Conservation (phyloP, 345 rosid species). For the Noccaea bulbosa region DNA sequence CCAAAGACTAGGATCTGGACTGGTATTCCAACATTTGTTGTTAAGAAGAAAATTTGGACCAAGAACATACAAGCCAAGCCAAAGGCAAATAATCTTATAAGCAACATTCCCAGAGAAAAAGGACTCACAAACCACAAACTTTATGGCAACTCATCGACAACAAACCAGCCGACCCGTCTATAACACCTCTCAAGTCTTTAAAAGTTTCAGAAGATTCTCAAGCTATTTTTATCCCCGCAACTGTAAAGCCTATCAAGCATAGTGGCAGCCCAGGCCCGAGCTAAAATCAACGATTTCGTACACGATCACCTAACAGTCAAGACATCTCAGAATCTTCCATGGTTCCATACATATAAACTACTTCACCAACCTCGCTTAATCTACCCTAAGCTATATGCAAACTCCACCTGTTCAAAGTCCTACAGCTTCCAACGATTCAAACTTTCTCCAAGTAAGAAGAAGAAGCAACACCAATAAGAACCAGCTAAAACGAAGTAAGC, state of each 20-base stretch:
- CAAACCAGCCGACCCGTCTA: not conserved
- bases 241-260: not conserved
- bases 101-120: not conserved
- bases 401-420: not conserved
- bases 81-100: not conserved
- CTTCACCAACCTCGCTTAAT: not conserved
- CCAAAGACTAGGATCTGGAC: no score
- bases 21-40: no score
- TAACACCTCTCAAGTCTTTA: not conserved
- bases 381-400: constrained; percentile 1
- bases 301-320: constrained; percentile 14
- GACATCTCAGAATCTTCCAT: not conserved
- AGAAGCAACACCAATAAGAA: not conserved
- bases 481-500: not conserved
- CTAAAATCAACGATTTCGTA: not conserved
- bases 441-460: not conserved
- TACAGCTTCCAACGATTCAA: constrained; percentile 10
- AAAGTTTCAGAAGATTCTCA: not conserved
- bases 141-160: not conserved
- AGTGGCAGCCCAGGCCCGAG: not conserved
- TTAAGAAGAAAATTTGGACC: not conserved
- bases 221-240: constrained; percentile 5
- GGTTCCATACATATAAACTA: not conserved
- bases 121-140: not conserved
- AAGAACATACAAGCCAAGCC: constrained; percentile 1